phyloP scores from a whole-genome alignment of 345 rosid genomes.

The Bruguiera sexangula region DNA sequence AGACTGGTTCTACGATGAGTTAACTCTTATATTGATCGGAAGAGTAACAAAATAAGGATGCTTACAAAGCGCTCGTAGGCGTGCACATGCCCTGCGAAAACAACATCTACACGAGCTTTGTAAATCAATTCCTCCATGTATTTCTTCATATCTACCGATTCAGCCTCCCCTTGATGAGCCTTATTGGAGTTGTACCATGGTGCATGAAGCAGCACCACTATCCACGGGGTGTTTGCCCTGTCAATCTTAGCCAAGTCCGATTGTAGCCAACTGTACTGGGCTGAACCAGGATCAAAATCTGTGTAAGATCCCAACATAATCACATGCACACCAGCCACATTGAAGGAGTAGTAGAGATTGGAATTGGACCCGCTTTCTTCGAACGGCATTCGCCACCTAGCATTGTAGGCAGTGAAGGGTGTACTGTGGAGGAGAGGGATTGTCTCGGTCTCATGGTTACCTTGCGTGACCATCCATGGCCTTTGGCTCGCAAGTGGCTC shows the following conservation, averaged over 20 bases:
- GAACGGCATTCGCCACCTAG: constrained; percentile 77
- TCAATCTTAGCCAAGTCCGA: constrained; percentile 52
- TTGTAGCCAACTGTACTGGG: constrained; percentile 66
- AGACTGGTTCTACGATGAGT: too few species aligned
- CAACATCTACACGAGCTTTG: constrained; percentile 62
- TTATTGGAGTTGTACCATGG: constrained; percentile 80
- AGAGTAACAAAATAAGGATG: neutral
- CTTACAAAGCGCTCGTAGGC: constrained; percentile 93
- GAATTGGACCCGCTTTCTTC: constrained; percentile 62
- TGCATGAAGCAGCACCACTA: constrained; percentile 60
- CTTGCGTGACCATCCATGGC: constrained; percentile 93
- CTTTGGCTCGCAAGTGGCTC: constrained; percentile 77
- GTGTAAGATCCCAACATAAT: constrained; percentile 84
- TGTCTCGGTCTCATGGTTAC: constrained; percentile 75
- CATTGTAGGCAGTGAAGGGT: constrained; percentile 62
- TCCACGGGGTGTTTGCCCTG: constrained; percentile 64
- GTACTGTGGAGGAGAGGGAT: constrained; percentile 39
- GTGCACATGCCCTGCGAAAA: constrained; percentile 84
- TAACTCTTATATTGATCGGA: neutral
- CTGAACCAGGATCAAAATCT: constrained; percentile 50
- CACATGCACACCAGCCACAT: constrained; percentile 57
- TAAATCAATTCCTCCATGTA: constrained; percentile 66
- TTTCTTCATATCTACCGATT: constrained; percentile 52
- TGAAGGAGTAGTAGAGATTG: constrained; percentile 76
- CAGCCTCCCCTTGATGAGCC: constrained; percentile 76